These are phyloP conservation scores for Fimicolochytrium jonesii DNA, from an alignment of 192 early-diverging fungal species.

Conservation along the genomic window DNA sequence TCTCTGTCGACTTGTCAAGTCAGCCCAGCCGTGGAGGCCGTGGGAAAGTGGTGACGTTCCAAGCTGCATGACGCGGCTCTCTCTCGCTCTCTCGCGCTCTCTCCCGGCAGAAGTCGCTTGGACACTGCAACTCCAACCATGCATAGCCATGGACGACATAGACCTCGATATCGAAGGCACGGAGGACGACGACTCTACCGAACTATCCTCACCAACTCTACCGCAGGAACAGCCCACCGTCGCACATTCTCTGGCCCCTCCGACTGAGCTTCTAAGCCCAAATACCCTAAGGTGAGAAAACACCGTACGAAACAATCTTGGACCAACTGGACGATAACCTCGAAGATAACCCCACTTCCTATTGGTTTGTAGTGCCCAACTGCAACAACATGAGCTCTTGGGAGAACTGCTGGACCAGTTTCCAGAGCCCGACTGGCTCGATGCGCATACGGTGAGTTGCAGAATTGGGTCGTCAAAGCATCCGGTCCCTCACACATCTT, in stretches of 20 bases:
- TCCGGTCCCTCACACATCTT: neutral
- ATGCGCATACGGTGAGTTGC: neutral
- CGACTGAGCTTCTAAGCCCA: neutral
- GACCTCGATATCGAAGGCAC: constrained; percentile 21
- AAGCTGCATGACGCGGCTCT: too few relatives aligned
- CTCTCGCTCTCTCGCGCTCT: too few relatives aligned
- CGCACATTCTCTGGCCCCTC: neutral
- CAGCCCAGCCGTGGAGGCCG: too few relatives aligned
- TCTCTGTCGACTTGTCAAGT: too few relatives aligned
- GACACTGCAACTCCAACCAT: too few relatives aligned
- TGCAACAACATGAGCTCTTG: neutral
- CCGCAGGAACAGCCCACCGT: neutral
- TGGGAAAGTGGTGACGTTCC: too few relatives aligned
- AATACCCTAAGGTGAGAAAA: neutral
- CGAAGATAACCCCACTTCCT: neutral
- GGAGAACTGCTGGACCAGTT: constrained; percentile 4
- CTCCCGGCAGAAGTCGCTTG: too few relatives aligned
- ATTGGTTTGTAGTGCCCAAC: neutral
- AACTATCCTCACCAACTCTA: neutral
- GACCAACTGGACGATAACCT: neutral
- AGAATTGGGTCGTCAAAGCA: neutral
- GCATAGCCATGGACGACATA: neutral
- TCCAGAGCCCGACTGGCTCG: constrained; percentile 15
- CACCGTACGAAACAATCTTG: neutral
- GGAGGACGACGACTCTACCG: neutral